Conservation (phyloP, 805 yeast species). For the Wickerhamomyces queroliae region DNA sequence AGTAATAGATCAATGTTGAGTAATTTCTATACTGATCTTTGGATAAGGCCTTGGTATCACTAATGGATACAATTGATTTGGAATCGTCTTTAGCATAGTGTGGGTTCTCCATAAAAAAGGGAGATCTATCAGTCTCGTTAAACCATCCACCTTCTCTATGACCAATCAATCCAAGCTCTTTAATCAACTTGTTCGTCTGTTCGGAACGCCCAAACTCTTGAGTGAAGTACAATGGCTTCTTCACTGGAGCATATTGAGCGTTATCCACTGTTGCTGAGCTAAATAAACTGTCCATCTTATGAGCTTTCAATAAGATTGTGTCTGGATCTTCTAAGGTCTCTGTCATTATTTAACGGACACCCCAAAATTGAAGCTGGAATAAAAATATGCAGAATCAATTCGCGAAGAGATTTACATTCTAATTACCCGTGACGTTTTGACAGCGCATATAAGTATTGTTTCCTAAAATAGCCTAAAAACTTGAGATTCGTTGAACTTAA, state of each 20-base stretch:
- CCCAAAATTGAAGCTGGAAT: no score
- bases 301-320: no score
- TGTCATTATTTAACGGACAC: no score
- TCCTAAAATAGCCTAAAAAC: no score
- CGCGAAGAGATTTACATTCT: no score
- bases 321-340: no score
- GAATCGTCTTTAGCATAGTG: conserved; percentile 15
- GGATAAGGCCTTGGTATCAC: neutral
- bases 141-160: conserved; percentile 57
- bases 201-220: conserved; percentile 9
- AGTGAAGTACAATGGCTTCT: conserved; percentile 8
- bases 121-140: conserved; percentile 50
- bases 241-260: conserved; percentile 1
- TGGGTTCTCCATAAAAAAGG: conserved; percentile 35
- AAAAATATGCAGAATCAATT: no score
- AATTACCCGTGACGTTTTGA: no score
- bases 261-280: conserved; percentile 11
- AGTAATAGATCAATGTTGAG: conserved; percentile 48
- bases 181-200: conserved; percentile 26
- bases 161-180: conserved; percentile 29
- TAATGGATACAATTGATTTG: neutral
- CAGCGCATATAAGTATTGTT: no score
- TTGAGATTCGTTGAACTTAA: no score
- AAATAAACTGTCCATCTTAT: conserved; percentile 1
- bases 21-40: conserved; percentile 27